Evolutionary conservation across 805 yeast genomes (phyloP), one percentile per base, ranked within the genome.

Genomic region (Candida arabinofermentans): DNA sequence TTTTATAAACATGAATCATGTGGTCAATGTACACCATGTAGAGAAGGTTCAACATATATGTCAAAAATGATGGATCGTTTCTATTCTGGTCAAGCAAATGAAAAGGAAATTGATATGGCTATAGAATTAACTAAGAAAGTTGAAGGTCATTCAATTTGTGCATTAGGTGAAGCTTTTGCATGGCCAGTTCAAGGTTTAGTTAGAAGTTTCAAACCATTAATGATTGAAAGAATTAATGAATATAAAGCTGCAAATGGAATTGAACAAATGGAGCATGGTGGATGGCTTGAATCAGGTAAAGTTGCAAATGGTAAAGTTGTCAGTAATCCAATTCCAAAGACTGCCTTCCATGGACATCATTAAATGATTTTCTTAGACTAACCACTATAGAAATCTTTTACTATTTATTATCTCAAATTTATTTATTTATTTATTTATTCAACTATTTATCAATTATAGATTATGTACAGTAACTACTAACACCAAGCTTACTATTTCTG

Each of bases 11-110:
- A 87, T 68, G 96, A 87, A 72, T 83, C 93, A 7, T 87, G 96
- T 70, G 95, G 96, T 45, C 96, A 87, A 70, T 87, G 96, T 71
- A 87, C 96, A 4, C 96, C 96, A 44, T 87, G 96, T 69, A 80
- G 96, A 64, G 96, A 87, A 69, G 96, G 96, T 44, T 86, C 96
- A 34, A 83, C 95, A 17, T 87, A 91, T 84, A 70, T 87, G 54
- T 71, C 74, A 46, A 83, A 79, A 67, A 81, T 86, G 78, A 87
- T 87, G 96, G 83, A 82, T 61, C 77, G 96, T 60, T 77, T 87
- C 63, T 77, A 70, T 48, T 66, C 67, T 45, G 96, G 96, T 38
- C 93, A 86, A 70, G 95, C 93, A 36, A 73, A 75, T 46, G 81
- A 75, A 58, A 77, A 77, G 51, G 96, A 87, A 65, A 87, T 87